Percentiles rank a stretch among this genome's conserved stretches.
Conservation (phyloP, 306 rosid species). For the Senna siamea region DNA sequence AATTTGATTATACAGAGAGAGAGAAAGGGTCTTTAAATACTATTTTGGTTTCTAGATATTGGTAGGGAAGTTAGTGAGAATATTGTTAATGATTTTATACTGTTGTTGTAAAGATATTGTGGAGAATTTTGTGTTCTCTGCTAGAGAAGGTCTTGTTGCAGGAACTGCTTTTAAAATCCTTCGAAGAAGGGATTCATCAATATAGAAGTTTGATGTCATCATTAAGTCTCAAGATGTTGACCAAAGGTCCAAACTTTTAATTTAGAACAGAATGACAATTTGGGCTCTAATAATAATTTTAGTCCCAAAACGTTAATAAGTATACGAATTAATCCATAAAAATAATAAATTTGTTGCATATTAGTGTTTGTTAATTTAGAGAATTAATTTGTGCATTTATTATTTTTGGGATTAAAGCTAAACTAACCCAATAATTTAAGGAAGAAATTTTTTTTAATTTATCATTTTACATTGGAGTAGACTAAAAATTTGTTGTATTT, state of each 20-base stretch:
- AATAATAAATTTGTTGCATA: too few species aligned
- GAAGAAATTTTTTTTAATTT: too few species aligned
- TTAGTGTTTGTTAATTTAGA: too few species aligned
- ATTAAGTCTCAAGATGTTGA: background rate
- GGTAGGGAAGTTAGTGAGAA: conserved; percentile 33
- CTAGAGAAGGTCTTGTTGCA: conserved; percentile 29
- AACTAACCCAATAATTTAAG: too few species aligned
- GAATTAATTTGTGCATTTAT: too few species aligned
- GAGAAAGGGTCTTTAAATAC: conserved; percentile 1
- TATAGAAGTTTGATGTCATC: conserved; percentile 16
- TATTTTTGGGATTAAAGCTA: too few species aligned
- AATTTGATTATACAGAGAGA: conserved; percentile 29
- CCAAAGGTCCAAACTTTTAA: background rate
- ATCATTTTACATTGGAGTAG: too few species aligned
- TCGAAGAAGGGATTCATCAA: conserved; percentile 44
- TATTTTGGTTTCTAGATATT: conserved; percentile 38
- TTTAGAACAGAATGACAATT: too few species aligned
- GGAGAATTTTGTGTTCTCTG: conserved; percentile 42
- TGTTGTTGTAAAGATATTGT: conserved; percentile 44
- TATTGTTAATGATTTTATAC: conserved; percentile 24
- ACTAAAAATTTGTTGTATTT: too few species aligned
- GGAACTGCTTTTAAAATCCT: conserved; percentile 38
- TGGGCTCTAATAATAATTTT: too few species aligned
- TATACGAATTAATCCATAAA: too few species aligned
- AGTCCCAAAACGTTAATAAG: too few species aligned